phyloP scores from a whole-genome alignment of 192 early-diverging fungal genomes.

The Irineochytrium annulatum region DNA sequence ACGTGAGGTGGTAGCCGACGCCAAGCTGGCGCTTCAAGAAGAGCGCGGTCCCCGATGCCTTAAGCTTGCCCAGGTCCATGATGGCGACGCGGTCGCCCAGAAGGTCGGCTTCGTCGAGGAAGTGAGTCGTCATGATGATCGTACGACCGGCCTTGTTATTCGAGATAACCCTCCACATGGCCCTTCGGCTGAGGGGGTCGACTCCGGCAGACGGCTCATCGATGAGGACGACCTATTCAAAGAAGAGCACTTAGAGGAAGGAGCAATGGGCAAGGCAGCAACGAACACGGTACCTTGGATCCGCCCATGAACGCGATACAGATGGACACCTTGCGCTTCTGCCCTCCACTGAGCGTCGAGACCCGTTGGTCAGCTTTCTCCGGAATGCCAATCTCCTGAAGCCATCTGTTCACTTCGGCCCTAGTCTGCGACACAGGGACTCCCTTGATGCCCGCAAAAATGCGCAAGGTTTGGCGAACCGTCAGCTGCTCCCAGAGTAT shows the following conservation, averaged over 20 bases:
- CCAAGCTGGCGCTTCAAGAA: slow-evolving; percentile 58
- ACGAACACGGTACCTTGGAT: slow-evolving; percentile 37
- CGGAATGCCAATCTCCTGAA: slow-evolving; percentile 11
- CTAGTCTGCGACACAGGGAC: slow-evolving; percentile 22
- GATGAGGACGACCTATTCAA: slow-evolving; percentile 34
- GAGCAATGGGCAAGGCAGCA: slow-evolving; percentile 2
- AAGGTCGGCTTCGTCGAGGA: slow-evolving; percentile 63
- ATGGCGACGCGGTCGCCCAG: slow-evolving; percentile 48
- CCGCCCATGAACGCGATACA: slow-evolving; percentile 53
- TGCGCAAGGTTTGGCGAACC: slow-evolving; percentile 40
- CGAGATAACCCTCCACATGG: slow-evolving; percentile 55
- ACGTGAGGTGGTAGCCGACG: slow-evolving; percentile 48
- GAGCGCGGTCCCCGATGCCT: slow-evolving; percentile 47
- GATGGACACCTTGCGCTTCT: slow-evolving; percentile 49
- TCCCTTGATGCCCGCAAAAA: slow-evolving; percentile 50
- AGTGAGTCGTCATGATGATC: slow-evolving; percentile 60
- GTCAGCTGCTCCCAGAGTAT: slow-evolving; percentile 45
- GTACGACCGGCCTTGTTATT: slow-evolving; percentile 41
- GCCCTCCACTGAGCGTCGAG: slow-evolving; percentile 46
- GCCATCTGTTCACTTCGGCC: slow-evolving; percentile 10
- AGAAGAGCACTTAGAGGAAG: not conserved
- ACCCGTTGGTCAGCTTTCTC: slow-evolving; percentile 36
- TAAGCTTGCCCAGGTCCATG: slow-evolving; percentile 42
- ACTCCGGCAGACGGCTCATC: slow-evolving; percentile 63
- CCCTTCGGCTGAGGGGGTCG: slow-evolving; percentile 46